These are phyloP conservation scores for Aspergillus mulundensis DNA, from an alignment of 495 filamentous ascomycete species.

Conservation along the genomic window DNA sequence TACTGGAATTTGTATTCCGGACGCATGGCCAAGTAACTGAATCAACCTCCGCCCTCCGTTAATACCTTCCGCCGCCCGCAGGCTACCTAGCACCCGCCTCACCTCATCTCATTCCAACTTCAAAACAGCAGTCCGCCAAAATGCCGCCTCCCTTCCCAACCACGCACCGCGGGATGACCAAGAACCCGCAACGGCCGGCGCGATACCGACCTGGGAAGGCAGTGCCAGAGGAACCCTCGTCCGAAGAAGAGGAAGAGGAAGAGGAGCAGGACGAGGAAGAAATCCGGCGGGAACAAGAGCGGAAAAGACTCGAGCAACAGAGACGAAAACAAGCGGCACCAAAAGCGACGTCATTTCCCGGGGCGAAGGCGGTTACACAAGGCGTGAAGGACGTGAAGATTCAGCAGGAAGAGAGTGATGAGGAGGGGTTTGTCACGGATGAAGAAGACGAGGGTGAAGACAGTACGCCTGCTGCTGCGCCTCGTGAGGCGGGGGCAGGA, in stretches of 20 bases:
- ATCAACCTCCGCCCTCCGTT: background rate
- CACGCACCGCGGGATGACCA: conserved; percentile 82
- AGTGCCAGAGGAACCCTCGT: conserved; percentile 61
- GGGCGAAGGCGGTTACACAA: conserved; percentile 36
- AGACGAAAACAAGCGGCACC: conserved; percentile 41
- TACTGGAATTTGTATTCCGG: too few species aligned
- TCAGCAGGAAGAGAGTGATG: conserved; percentile 47
- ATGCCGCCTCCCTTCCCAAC: conserved; percentile 62
- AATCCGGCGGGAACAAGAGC: conserved; percentile 27
- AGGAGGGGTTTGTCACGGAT: conserved; percentile 75
- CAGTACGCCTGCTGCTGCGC: background rate
- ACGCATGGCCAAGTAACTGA: background rate
- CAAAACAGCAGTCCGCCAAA: conserved; percentile 16
- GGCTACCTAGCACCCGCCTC: background rate
- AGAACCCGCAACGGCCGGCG: conserved; percentile 72
- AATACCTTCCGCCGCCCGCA: background rate
- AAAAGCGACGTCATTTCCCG: conserved; percentile 61
- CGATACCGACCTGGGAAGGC: conserved; percentile 87
- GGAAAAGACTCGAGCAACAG: conserved; percentile 28
- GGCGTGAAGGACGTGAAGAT: conserved; percentile 26
- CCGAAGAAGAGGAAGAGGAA: conserved; percentile 54
- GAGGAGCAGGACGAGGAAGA: conserved; percentile 44
- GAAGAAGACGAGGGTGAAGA: conserved; percentile 54
- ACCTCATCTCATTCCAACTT: background rate
- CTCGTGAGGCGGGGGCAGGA: conserved; percentile 1